Conservation (phyloP, 2,329 filamentous ascomycete genomes). For the Exophiala dermatitidis region DNA sequence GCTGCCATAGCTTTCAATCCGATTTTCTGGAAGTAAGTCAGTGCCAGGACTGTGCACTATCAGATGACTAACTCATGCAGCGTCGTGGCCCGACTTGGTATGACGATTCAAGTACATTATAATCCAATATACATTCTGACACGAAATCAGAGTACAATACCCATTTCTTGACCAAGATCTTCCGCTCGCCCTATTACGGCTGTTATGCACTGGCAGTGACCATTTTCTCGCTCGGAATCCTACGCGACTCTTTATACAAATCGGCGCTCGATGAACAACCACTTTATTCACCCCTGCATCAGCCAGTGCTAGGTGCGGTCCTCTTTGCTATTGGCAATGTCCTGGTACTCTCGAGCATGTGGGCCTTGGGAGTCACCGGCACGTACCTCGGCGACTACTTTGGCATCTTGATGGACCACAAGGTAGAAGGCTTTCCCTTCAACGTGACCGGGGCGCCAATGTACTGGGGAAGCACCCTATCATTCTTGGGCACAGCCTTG, state of each 20-base stretch:
- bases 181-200: conserved; percentile 68
- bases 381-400: conserved; percentile 99
- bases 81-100: conserved; percentile 75
- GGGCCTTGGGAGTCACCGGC: conserved; percentile 83
- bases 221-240: conserved; percentile 86
- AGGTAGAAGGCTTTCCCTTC: conserved; percentile 93
- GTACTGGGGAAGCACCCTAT: conserved; percentile 92
- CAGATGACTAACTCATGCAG: conserved; percentile 40
- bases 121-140: neutral
- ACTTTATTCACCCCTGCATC: conserved; percentile 63
- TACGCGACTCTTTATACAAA: conserved; percentile 85
- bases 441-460: conserved; percentile 85
- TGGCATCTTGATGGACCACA: conserved; percentile 91
- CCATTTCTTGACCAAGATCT: conserved; percentile 79
- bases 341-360: conserved; percentile 83
- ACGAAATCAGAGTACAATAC: conserved; percentile 66
- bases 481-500: conserved; percentile 80
- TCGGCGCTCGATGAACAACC: conserved; percentile 70
- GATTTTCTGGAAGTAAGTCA: conserved; percentile 93
- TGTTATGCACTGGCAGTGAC: conserved; percentile 83
- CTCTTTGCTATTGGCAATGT: conserved; percentile 71
- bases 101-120: neutral
- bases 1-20: conserved; percentile 87
- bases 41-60: conserved; percentile 26
- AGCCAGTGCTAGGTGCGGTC: conserved; percentile 57